Percentiles rank a stretch among this genome's conserved stretches.
phyloP scores from a whole-genome alignment of 2,329 filamentous ascomycete species.

The Pestalotiopsis sp. region DNA sequence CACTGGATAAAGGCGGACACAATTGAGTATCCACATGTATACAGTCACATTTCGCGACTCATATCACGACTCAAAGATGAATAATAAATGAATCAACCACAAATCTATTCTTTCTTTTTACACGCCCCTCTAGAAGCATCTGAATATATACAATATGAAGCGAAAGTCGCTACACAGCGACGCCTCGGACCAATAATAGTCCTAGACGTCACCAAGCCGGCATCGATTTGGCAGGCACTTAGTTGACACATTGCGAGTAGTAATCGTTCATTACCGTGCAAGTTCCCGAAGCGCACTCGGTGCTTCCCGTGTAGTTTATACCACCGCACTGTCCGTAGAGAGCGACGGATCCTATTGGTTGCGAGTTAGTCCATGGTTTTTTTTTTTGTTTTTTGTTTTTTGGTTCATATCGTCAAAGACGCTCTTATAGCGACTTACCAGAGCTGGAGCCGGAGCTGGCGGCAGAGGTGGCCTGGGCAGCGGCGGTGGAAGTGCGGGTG shows the following conservation, averaged over 20 bases:
- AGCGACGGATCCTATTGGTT: constrained; percentile 3
- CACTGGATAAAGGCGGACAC: not conserved
- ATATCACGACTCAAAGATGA: not conserved
- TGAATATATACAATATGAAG: constrained; percentile 13
- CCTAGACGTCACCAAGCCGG: not conserved
- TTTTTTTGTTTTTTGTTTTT: not conserved
- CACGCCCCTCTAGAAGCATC: not conserved
- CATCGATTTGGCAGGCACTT: not conserved
- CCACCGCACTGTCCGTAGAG: constrained; percentile 18
- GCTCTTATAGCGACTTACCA: not conserved
- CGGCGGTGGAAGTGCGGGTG: constrained; percentile 9
- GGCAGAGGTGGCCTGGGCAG: constrained; percentile 5
- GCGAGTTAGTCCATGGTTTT: not conserved
- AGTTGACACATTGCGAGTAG: constrained; percentile 16
- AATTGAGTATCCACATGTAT: not conserved
- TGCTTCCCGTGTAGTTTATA: constrained; percentile 12
- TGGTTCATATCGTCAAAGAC: too few species aligned
- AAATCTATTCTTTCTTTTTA: not conserved
- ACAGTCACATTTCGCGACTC: not conserved
- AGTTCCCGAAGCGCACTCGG: constrained; percentile 13
- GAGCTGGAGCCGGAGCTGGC: constrained; percentile 6
- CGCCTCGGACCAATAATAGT: not conserved
- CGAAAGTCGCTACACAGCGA: constrained; percentile 5
- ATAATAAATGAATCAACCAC: not conserved
- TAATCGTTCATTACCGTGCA: constrained; percentile 12